Percentiles rank a stretch among this genome's conserved stretches.
Conservation (phyloP, 495 filamentous ascomycete genomes). For the Thermochaetoides thermophila region DNA sequence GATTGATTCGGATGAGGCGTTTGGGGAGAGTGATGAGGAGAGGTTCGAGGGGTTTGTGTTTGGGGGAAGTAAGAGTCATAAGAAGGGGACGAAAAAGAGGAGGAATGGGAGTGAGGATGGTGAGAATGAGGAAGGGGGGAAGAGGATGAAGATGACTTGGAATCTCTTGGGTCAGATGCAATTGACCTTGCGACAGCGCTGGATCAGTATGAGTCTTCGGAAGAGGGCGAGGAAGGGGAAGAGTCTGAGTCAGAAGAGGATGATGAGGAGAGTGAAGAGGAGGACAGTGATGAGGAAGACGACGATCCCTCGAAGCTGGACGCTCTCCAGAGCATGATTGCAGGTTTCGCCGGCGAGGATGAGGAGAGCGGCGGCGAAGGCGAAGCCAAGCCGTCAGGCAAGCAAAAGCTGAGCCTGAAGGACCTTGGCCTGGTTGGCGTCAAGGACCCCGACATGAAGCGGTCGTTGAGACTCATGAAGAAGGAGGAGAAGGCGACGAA, state of each 20-base stretch:
- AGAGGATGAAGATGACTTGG: conserved; percentile 38
- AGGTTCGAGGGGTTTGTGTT: conserved; percentile 64
- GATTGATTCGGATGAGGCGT: conserved; percentile 83
- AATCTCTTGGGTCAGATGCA: conserved; percentile 62
- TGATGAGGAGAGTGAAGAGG: conserved; percentile 31
- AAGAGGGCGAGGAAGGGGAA: conserved; percentile 21
- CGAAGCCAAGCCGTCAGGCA: conserved; percentile 23
- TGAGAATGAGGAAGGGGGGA: conserved; percentile 42
- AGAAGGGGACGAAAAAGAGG: conserved; percentile 18
- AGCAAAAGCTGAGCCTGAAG: conserved; percentile 61
- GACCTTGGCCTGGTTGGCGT: conserved; percentile 59
- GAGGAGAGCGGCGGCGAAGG: conserved; percentile 18
- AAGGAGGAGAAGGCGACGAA: conserved; percentile 36
- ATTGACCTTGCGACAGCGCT: conserved; percentile 72
- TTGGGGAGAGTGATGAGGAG: conserved; percentile 81
- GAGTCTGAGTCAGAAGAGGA: conserved; percentile 23
- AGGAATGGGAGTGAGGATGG: conserved; percentile 30
- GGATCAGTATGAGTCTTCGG: conserved; percentile 47
- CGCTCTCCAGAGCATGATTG: conserved; percentile 54
- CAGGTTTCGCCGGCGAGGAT: conserved; percentile 39
- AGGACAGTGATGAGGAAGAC: conserved; percentile 37
- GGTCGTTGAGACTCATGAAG: conserved; percentile 55
- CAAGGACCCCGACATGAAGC: conserved; percentile 62
- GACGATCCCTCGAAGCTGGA: conserved; percentile 46
- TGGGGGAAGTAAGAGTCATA: conserved; percentile 43